phyloP scores from a whole-genome alignment of 164 flowering plant species.

The Macadamia tetraphylla region DNA sequence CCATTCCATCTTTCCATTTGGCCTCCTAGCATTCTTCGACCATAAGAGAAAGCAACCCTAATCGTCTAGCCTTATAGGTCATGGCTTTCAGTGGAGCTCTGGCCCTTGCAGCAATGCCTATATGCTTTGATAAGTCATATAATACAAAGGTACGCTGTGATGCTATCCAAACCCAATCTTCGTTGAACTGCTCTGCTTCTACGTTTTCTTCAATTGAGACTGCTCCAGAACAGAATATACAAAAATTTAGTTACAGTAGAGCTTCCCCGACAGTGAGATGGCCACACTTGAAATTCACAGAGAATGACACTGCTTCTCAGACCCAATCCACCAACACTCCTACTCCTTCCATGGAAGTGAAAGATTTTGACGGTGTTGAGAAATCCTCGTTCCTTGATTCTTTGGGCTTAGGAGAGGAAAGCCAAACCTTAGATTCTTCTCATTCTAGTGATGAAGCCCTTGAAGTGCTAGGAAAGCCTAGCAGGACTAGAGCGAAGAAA shows the following conservation, averaged over 20 bases:
- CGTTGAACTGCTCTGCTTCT: neutral
- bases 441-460: conserved; percentile 26
- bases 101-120: conserved; percentile 6
- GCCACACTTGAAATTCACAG: conserved; percentile 63
- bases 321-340: conserved; percentile 12
- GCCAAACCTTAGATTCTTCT: conserved; percentile 3
- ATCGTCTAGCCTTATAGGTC: neutral
- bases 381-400: neutral
- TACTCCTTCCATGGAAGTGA: conserved; percentile 12
- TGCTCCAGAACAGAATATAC: neutral
- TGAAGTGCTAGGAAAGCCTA: conserved; percentile 43
- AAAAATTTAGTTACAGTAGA: conserved; percentile 57
- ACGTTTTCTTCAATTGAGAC: neutral
- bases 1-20: too few species aligned
- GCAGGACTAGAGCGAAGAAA: conserved; percentile 59
- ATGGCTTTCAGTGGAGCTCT: conserved; percentile 14
- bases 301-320: conserved; percentile 13
- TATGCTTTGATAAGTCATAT: neutral
- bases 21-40: too few species aligned
- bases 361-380: conserved; percentile 4
- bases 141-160: conserved; percentile 8
- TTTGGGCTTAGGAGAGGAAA: conserved; percentile 6
- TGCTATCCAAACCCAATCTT: neutral
- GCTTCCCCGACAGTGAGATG: conserved; percentile 80
- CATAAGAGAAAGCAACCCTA: conserved; percentile 9